A percentile compares a stretch with the other conserved stretches of the same genome.
phyloP scores from a whole-genome alignment of 768 basidiomycete genomes.

The Calocera viscosa region DNA sequence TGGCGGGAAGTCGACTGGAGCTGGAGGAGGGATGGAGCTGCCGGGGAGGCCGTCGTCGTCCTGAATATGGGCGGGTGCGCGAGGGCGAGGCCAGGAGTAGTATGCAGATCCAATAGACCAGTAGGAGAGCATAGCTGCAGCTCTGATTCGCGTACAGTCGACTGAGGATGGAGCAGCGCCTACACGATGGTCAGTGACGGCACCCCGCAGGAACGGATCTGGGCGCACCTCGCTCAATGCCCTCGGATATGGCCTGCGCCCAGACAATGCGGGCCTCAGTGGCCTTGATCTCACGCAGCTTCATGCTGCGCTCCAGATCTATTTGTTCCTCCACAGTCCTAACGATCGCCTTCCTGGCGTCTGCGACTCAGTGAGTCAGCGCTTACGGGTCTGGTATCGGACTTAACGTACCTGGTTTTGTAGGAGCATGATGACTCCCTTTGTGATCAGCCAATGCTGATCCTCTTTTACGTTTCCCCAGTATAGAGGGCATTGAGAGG shows the following conservation, averaged over 20 bases:
- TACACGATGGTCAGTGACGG: not conserved
- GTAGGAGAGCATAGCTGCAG: not conserved
- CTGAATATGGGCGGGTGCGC: not conserved
- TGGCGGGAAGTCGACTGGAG: not conserved
- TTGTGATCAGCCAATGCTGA: not conserved
- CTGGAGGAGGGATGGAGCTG: not conserved
- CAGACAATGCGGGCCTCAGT: not conserved
- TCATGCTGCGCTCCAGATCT: not conserved
- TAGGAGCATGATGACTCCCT: not conserved
- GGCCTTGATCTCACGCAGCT: not conserved
- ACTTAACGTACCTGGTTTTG: not conserved
- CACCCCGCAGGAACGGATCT: not conserved
- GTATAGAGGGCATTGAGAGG: not conserved
- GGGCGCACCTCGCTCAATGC: not conserved
- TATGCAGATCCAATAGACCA: conserved; percentile 2
- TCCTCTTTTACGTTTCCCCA: conserved; percentile 1
- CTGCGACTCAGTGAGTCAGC: not conserved
- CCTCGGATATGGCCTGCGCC: not conserved
- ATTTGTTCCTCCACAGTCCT: not conserved
- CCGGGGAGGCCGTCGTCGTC: not conserved
- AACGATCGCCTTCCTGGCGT: conserved; percentile 1
- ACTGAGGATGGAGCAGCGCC: not conserved
- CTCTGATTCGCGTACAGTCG: not conserved
- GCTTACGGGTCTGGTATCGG: not conserved
- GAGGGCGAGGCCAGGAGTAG: not conserved